Base-by-base conservation (phyloP, 129 eudicot genomes). In the Gnaphalium uliginosum region DNA sequence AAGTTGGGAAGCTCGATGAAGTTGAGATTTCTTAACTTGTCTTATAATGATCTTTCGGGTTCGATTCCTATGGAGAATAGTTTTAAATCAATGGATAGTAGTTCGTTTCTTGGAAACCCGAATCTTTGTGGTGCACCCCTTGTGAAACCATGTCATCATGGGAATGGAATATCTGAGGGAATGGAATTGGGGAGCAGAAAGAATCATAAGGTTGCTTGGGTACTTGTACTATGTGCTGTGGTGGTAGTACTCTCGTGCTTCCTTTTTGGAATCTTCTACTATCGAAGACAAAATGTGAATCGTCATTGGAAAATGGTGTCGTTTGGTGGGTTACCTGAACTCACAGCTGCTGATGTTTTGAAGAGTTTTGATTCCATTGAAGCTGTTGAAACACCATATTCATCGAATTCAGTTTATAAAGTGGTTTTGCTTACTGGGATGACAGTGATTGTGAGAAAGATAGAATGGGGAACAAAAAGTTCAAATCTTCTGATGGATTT, bases 61-160 rank as follows among this genome's bases (percentile, higher is more conserved):
- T 56, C 75, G 27, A 87, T 94, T 70, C 99, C 99, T 58, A 65
- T 68, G 7, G 84, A 81, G 33, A 80, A 81, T 73, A 53, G 25
- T 23, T 86, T 91, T 5, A 76, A 69, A 66, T 39, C 77, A 60
- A 90, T 94, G 97, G 93, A 81, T 48, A 64, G 80, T 64, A 87
- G 89, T 83, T 87, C 97, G 7, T 94, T 94, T 78, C 18, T 71
- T 21, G 99, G 97, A 39, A 94, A 94, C 75, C 92, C 96, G 6
- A 87, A 81, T 37, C 86, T 94, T 35, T 94, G 99, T 84, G 99
- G 99, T 22, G 72, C 80, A 25, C 99, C 96, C 27, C 76, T 90
- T n/a, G 68, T 10, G n/a, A 81, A 84, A 50, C 68, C 77, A 41
- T 94, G 99, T 50, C 83, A 54, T 66, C 73, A 37, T 63, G 87